Base-by-base conservation (phyloP, 306 rosid genomes). In the Canavalia ensiformis region DNA sequence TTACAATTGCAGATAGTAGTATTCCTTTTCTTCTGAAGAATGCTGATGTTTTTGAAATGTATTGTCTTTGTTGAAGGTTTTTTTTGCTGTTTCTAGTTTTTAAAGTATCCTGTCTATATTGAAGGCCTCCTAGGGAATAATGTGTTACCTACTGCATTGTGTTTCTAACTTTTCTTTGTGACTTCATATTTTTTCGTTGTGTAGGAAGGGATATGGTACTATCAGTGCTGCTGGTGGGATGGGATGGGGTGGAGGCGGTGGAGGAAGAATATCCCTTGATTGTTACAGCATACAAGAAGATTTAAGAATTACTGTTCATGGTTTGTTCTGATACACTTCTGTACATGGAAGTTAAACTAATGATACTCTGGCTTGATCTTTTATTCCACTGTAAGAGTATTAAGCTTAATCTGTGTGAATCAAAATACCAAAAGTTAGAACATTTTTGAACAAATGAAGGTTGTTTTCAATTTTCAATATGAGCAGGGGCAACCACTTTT, bases 161-260 rank as follows among this genome's bases (percentile, higher is more conserved):
- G 59, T 65, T 68, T 54, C 69, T 78, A 72, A 82, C 68, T 75
- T 39, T 69, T 59, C 76, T 74, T 62, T 42, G 79, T 82, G 55
- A 72, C 58, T 54, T 55, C 34, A 44, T 73, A 62, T 79, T 81
- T 55, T 30, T 76, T 77, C 81, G 71, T 81, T 81, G 56, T 81
- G 82, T 84, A 95, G 99, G 92, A 95, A 91, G 87, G 99, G 99
- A 75, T 88, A 84, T 83, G 99, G 99, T 81, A 88, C 82, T 46
- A 87, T 95, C 85, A 91, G 98, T 86, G 99, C 99, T 39, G 98
- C 97, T 64, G 99, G 99, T 57, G 99, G 99, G 80, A 85, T 66
- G 60, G 99, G 99, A 79, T 91, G 96, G 97, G 99, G 99, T 82
- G 99, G 99, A 72, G 99, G 99, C 37, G 99, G 99, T 10, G 99